Base-by-base conservation (phyloP, 352 stramenopile genomes). In the Pythium coloratum region DNA sequence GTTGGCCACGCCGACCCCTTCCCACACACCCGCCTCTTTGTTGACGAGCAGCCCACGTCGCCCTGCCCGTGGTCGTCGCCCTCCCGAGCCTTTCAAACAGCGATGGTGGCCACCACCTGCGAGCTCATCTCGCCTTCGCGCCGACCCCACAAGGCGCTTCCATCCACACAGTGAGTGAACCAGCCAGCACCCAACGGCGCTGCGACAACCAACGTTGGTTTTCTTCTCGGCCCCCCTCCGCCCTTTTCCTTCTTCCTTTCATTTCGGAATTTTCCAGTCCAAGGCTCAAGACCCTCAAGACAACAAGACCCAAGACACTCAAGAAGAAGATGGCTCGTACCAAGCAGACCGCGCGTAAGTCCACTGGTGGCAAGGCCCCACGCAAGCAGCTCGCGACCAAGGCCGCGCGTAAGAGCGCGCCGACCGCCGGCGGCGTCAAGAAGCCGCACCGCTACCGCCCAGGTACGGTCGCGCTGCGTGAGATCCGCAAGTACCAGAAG, bases 401-500 rank as follows among this genome's bases (percentile, higher is more conserved):
- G 81, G 84, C 86, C 49, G 84, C 85, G 46, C 84, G 89, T 67
- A 96, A 96, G 76, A 88, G 72, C 60, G 86, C 86, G 44, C 88
- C 88, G 34, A 76, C 84, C 38, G 84, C 89, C 59, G 89, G 89
- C 51, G 88, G 85, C 62, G 86, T 96, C 10, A 96, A 96, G 84
- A 79, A 79, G 70, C 72, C 64, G 64, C 59, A 70, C 51, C 67
- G 77, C 20, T 82, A 78, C 70, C 70, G 71, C 49, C 77, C 77
- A 18, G 86, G 86, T 36, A 75, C 90, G 73, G 55, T 67, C 50
- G 91, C 91, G 14, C 71, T 99, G 3, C 80, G 83, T 69, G 94
- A 99, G 77, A 99, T 99, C 70, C 77, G 94, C 51, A 73, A 84
- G 56, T 98, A 97, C 75, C 95, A 99, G 81, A 81, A 77, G 34